Evolutionary conservation across 2,329 filamentous ascomycete genomes (phyloP), one percentile per base, ranked within the genome.

Genomic region (Fusarium lateritium): DNA sequence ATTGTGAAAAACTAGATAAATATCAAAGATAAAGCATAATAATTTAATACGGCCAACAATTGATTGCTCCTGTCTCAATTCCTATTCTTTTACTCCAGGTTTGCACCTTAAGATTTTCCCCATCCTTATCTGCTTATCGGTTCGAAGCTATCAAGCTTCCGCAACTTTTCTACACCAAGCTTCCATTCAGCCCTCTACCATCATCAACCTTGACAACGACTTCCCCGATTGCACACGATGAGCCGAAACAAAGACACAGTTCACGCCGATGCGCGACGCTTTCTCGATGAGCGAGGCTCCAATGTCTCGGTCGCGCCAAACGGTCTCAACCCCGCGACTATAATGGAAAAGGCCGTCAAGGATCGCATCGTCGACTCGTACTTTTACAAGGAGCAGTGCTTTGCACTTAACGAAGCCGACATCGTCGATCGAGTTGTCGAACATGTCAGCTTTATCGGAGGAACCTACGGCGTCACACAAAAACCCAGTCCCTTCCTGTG

Each of bases 351-450:
- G 79, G 92, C 94, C 40, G 94, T 98, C 70, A 92, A 93, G 77
- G 96, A 99, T 81, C 94, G 96, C 77, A 98, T 99, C 80, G 90
- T 94, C 72, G 94, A 97, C 77, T 93, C 90, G 54, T 97, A 97
- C 82, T 99, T 97, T 84, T 99, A 94, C 92, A 98, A 98, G 81
- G 96, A 98, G 82, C 94, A 98, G 83, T 98, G 96, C 79, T 99
- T 98, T 81, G 96, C 92, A 42, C 86, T 99, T 70, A 99, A 98
- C 83, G 89, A 91, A 77, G 88, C 89, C 53, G 88, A 90, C 79
- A 84, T 99, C 7, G 91, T 97, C 74, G 93, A 98, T 82, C 93
- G 96, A 69, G 94, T 97, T 1, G 92, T 94, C 26, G 92, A 95
- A 73, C 86, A 91, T 80, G 87, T 99, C 46, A 86, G 83, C 49